A percentile compares a stretch with the other conserved stretches of the same genome.
phyloP scores from a whole-genome alignment of 148 eudicot species.

The Rhododendron simsii region DNA sequence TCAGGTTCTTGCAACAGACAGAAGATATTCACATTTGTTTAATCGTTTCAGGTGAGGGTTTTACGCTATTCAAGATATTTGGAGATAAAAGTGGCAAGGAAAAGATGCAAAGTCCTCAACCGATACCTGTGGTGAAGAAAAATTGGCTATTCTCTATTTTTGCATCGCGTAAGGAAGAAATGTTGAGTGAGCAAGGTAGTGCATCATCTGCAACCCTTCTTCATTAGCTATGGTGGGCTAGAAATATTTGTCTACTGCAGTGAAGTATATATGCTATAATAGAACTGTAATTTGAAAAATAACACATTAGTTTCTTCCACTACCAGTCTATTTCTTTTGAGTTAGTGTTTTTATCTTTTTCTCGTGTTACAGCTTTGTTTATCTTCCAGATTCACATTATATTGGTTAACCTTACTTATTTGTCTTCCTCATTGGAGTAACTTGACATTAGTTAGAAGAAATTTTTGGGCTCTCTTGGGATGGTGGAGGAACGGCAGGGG shows the following conservation, averaged over 20 bases:
- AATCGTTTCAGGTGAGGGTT: conserved; percentile 32
- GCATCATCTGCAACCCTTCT: conserved; percentile 1
- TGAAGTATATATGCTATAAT: background rate
- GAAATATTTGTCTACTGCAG: background rate
- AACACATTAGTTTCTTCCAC: background rate
- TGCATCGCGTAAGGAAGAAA: conserved; percentile 14
- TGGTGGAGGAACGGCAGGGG: background rate
- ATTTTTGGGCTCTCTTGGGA: background rate
- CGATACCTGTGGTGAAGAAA: conserved; percentile 22
- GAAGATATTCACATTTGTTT: background rate
- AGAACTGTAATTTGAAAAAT: background rate
- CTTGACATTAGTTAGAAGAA: background rate
- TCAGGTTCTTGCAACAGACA: background rate
- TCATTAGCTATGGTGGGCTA: background rate
- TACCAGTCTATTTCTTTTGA: background rate
- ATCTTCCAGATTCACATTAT: background rate
- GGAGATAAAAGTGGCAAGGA: conserved; percentile 28
- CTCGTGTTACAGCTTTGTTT: background rate
- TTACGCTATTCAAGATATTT: conserved; percentile 31
- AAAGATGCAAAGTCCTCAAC: conserved; percentile 12
- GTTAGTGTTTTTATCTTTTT: background rate
- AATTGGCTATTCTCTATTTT: conserved; percentile 37
- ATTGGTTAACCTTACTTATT: background rate
- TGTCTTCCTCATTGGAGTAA: background rate
- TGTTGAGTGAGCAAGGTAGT: conserved; percentile 27